Base-by-base conservation (phyloP, 352 stramenopile genomes). In the Bremia lactucae region DNA sequence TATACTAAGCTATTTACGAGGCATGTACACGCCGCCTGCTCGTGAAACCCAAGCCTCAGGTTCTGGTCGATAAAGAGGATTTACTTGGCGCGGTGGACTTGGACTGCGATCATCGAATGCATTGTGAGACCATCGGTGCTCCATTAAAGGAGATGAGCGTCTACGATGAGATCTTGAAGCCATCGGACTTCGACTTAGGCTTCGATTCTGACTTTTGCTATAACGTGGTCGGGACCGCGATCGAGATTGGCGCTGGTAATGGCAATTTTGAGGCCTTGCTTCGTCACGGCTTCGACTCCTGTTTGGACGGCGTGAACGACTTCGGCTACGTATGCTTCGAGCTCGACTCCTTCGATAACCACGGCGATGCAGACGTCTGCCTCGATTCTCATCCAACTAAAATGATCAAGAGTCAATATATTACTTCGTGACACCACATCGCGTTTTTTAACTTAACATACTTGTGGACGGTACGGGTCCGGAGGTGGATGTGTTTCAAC, bases 21-120 rank as follows among this genome's bases (percentile, higher is more conserved):
- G 72, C 28, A 92, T 41, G 38, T 92, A 92, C 7, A 92, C 76
- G 4, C 79, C 79, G 6, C 79, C 79, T 8, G 79, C 79, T 40
- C 74, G 62, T 4, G 79, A 92, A 14, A 86, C 68, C 79, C 79
- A 92, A 0, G 55, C 25, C 33, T 85, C 72, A 0, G 76, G 65
- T 38, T 88, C 71, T 0, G 79, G 79, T 7, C 54, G 60, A 55
- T 92, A 92, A 7, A 65, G 63, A 18, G 76, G 74, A 47, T 88
- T 60, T 4, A 65, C 25, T 33, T 72, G 40, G 10, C 79, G 72
- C 5, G 68, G 50, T 8, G 79, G 76, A 52, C 79, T 92, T 2
- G 74, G 79, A 40, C 79, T 92, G 13, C 77, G 72, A 35, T 73
- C 69, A 13, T 83, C 57, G 29, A 84, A 92, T 0, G 60, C 79